Evolutionary conservation across 768 basidiomycete genomes (phyloP).

Genomic region (Hericium coralloides): DNA sequence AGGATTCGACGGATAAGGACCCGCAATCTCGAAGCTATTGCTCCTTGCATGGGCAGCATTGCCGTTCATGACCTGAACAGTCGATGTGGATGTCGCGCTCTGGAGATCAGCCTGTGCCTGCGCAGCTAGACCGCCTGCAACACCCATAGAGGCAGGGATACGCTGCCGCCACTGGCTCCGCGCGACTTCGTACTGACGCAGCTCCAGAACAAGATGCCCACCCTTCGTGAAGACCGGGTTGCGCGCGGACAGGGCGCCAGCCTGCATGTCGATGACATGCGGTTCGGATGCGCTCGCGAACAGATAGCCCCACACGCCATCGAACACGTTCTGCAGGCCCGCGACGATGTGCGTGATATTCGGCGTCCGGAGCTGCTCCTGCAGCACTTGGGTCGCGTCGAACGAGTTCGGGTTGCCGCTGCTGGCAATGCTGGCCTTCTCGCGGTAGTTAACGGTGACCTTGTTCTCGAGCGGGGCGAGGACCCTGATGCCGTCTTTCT

Average conservation of each 20-base stretch:
- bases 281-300: background rate
- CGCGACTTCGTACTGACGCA: background rate
- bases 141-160: too few species aligned
- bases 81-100: too few species aligned
- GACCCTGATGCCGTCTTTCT: background rate
- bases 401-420: background rate
- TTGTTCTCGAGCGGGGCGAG: background rate
- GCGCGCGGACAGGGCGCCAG: background rate
- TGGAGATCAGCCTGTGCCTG: too few species aligned
- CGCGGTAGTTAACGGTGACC: background rate
- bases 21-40: too few species aligned
- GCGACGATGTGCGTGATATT: background rate
- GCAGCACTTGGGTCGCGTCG: background rate
- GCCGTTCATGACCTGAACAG: too few species aligned
- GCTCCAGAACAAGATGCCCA: background rate
- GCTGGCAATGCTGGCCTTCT: background rate
- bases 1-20: too few species aligned
- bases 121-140: too few species aligned
- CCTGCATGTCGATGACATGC: background rate
- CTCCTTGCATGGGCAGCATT: too few species aligned
- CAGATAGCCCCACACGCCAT: background rate
- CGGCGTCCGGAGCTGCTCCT: background rate
- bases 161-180: too few species aligned
- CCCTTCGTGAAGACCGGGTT: background rate
- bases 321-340: background rate